Percentiles rank a stretch among this genome's conserved stretches.
Evolutionary conservation across 1,284 basidiomycete species (phyloP).

Genomic region (Flammula alnicola): DNA sequence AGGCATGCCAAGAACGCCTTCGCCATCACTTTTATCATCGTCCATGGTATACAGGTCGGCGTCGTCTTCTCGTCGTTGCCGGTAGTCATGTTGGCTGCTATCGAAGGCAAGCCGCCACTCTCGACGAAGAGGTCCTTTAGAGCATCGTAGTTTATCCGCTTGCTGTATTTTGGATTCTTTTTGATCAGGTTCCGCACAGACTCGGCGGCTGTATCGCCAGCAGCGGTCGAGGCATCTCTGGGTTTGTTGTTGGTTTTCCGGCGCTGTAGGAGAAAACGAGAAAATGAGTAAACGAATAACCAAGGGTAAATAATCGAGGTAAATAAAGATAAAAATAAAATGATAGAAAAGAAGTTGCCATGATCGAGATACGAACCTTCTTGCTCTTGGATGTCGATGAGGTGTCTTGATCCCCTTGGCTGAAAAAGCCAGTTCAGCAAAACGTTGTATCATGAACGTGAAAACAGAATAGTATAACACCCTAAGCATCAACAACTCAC

Average conservation of each 20-base stretch:
- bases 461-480: constrained; percentile 3
- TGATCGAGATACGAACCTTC: constrained; percentile 68
- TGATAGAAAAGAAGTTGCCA: constrained; percentile 31
- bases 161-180: constrained; percentile 84
- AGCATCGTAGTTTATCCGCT: constrained; percentile 89
- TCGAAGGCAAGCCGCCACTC: constrained; percentile 39
- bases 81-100: constrained; percentile 30
- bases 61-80: constrained; percentile 57
- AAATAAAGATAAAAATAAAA: constrained; percentile 7
- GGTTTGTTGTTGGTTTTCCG: constrained; percentile 73
- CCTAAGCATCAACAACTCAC: constrained; percentile 47
- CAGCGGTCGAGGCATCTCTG: constrained; percentile 73
- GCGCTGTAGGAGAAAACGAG: constrained; percentile 45
- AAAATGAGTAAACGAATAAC: not conserved
- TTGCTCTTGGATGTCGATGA: constrained; percentile 61
- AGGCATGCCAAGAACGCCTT: constrained; percentile 37
- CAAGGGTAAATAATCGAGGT: too few relatives aligned
- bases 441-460: constrained; percentile 18
- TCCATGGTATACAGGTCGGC: constrained; percentile 48
- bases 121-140: constrained; percentile 77
- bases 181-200: constrained; percentile 80
- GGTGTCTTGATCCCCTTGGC: constrained; percentile 67
- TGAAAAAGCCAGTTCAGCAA: constrained; percentile 58
- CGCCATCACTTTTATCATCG: constrained; percentile 48
- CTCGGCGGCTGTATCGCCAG: constrained; percentile 78